Conservation (phyloP, 176 grass and related monocot species). For the Zea luxurians region DNA sequence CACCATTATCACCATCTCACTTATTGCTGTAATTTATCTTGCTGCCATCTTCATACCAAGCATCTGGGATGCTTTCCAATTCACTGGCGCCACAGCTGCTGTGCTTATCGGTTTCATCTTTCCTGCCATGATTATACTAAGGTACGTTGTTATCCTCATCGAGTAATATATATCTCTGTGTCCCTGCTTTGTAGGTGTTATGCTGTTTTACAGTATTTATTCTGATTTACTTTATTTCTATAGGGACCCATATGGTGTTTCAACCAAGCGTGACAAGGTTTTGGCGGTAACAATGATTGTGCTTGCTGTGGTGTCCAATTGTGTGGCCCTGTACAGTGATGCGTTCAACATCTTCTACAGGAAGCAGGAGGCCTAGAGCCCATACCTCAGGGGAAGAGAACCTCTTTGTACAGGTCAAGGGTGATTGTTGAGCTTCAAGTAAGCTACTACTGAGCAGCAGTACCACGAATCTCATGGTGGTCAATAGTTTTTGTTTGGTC, state of each 20-base stretch:
- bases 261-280: constrained; percentile 65
- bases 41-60: constrained; percentile 76
- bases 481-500: constrained; percentile 41
- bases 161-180: not conserved
- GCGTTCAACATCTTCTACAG: constrained; percentile 53
- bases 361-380: constrained; percentile 58
- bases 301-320: constrained; percentile 66
- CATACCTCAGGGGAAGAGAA: constrained; percentile 1
- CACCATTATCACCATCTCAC: constrained; percentile 47
- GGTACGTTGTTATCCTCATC: constrained; percentile 37
- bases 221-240: not conserved
- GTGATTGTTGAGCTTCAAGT: constrained; percentile 31
- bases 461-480: constrained; percentile 28
- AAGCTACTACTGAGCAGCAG: not conserved
- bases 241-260: constrained; percentile 73
- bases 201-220: not conserved
- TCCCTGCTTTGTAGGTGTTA: not conserved
- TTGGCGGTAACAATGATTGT: constrained; percentile 79
- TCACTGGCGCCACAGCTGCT: constrained; percentile 77
- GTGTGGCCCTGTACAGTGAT: constrained; percentile 75
- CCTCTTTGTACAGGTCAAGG: constrained; percentile 16
- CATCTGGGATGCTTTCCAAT: constrained; percentile 93
- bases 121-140: constrained; percentile 75
- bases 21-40: constrained; percentile 66
- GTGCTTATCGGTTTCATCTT: constrained; percentile 89